A percentile compares a stretch with the other conserved stretches of the same genome.
These are phyloP conservation scores for Simmondsia chinensis DNA, from an alignment of 148 eudicot genomes.

Conservation along the genomic window DNA sequence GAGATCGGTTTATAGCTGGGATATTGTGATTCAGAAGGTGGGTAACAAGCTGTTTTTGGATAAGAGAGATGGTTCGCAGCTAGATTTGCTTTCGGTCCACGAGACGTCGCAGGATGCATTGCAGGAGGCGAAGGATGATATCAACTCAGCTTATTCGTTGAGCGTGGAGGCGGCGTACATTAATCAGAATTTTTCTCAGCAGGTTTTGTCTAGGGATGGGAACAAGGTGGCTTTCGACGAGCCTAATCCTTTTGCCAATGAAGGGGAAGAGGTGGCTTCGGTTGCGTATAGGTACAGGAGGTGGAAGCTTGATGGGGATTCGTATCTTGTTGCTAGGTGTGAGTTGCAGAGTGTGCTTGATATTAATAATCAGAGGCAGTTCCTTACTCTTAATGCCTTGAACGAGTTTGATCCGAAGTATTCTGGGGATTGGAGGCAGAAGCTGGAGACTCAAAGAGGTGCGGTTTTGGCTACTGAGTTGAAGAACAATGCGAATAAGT, in stretches of 20 bases:
- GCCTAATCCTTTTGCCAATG: constrained; percentile 80
- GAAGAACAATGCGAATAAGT: constrained; percentile 89
- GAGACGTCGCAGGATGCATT: constrained; percentile 92
- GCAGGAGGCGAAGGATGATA: constrained; percentile 86
- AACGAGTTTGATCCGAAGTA: constrained; percentile 94
- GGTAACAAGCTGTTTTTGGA: constrained; percentile 91
- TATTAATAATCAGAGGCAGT: constrained; percentile 54
- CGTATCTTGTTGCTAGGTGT: constrained; percentile 72
- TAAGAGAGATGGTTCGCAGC: constrained; percentile 84
- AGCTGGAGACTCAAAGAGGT: constrained; percentile 91
- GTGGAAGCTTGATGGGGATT: constrained; percentile 82
- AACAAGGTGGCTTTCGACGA: constrained; percentile 83
- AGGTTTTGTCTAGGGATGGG: constrained; percentile 71
- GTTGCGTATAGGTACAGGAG: constrained; percentile 82
- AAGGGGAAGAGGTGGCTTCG: constrained; percentile 89
- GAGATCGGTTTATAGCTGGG: constrained; percentile 88
- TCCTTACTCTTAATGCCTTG: constrained; percentile 69
- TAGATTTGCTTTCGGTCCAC: constrained; percentile 62
- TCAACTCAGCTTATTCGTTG: constrained; percentile 68
- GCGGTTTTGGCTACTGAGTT: constrained; percentile 94
- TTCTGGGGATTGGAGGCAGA: constrained; percentile 94
- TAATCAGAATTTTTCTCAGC: constrained; percentile 94
- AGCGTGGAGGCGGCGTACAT: constrained; percentile 87
- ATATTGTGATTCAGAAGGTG: constrained; percentile 83
- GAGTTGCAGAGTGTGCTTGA: constrained; percentile 79